Base-by-base conservation (phyloP, 345 rosid genomes). In the Brassica juncea region DNA sequence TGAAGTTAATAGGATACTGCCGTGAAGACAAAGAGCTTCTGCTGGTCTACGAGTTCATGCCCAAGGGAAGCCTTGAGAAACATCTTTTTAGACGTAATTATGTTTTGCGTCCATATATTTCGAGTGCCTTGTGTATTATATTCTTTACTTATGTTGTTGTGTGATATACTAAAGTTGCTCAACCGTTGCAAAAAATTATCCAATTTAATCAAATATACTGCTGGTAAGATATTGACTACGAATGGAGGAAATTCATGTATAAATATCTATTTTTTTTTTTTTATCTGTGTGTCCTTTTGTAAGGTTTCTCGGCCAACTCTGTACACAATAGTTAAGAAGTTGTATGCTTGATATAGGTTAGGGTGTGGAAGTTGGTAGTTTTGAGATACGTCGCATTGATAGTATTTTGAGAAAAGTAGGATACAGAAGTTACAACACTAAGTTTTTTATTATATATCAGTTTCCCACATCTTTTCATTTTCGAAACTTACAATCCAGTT, bases 11-110 rank as follows among this genome's bases (percentile, higher is more conserved):
- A 73, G 99, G 99, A 34, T 92, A 80, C 67, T 94, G 99, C 74
- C 85, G 84, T 89, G 97, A 94, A 64, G 94, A 89, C 54, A 80
- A 74, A 32, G 93, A 88, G 78, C 86, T 90, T 49, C 89, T 89
- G 1, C 89, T 94, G 42, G 97, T 94, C 63, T 94, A 88, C 12
- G 97, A 92, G 83, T 94, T 89, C 80, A 76, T 92, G 92, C 89
- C 86, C 11, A 92, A 79, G 76, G 97, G 97, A 77, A 89, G 92
- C 83, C 84, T 94, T 72, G 94, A 91, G 58, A 89, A 79, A 72
- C 99, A 92, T 82, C 89, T 94, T 37, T 94, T 94, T 63, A 71
- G 90, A 83, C 83, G 97, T 92, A 89, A 68, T 12, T 73, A 73
- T 21, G 21, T 15, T 15, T 32, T 31, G 23, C 14, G 30, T 21